Evolutionary conservation across 179 eudicot species (phyloP).

Genomic region (Dionaea muscipula): DNA sequence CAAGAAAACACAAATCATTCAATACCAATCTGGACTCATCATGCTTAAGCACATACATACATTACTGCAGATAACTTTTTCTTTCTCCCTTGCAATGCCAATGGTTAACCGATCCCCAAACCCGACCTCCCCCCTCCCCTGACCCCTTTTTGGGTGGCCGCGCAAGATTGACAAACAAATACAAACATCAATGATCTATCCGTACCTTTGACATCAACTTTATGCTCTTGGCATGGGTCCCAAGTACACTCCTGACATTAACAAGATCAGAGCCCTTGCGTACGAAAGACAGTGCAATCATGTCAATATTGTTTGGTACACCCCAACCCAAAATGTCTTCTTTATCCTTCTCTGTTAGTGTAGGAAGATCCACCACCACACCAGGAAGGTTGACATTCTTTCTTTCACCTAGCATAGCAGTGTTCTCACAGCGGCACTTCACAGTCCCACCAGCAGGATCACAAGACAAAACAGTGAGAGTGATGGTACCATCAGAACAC

Average conservation of each 20-base stretch:
- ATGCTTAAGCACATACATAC: too few species aligned
- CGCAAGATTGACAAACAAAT: background rate
- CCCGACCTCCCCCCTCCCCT: too few species aligned
- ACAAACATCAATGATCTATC: background rate
- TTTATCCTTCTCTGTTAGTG: conserved; percentile 32
- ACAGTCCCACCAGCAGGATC: conserved; percentile 30
- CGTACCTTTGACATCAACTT: conserved; percentile 35
- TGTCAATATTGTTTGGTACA: conserved; percentile 35
- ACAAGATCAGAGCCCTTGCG: conserved; percentile 44
- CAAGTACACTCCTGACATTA: conserved; percentile 29
- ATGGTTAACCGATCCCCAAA: too few species aligned
- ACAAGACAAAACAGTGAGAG: conserved; percentile 35
- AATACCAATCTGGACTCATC: too few species aligned
- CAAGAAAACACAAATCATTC: background rate
- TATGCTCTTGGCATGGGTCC: conserved; percentile 28
- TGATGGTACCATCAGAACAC: conserved; percentile 40
- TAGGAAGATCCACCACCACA: conserved; percentile 35
- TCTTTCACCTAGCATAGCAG: conserved; percentile 29
- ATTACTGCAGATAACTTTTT: too few species aligned
- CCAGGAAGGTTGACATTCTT: conserved; percentile 40
- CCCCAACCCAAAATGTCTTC: conserved; percentile 40
- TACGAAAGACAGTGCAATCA: conserved; percentile 38
- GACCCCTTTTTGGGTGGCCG: too few species aligned
- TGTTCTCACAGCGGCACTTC: conserved; percentile 32
- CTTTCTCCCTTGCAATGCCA: too few species aligned